These are phyloP conservation scores for Moricandia moricandioides DNA, from an alignment of 345 rosid genomes.

Conservation along the genomic window DNA sequence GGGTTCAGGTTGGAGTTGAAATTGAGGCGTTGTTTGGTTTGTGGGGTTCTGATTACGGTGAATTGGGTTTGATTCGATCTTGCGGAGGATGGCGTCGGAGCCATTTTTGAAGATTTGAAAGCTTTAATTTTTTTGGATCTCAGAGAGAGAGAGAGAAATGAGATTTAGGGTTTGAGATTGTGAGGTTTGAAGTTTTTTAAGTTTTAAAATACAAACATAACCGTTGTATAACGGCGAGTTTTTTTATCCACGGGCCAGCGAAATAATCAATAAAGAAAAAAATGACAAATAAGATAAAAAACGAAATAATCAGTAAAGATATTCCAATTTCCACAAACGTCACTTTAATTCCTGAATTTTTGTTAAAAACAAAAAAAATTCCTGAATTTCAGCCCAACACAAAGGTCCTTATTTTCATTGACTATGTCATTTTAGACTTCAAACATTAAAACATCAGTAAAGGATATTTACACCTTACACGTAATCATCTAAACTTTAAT, in stretches of 20 bases:
- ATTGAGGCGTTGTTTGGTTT: conserved; percentile 66
- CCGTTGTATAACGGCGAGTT: conserved; percentile 38
- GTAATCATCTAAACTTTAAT: too few species aligned
- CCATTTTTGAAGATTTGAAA: conserved; percentile 42
- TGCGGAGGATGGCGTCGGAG: conserved; percentile 69
- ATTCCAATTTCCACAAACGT: too few species aligned
- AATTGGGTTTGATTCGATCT: conserved; percentile 47
- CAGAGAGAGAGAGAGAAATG: background rate
- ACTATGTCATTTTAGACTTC: too few species aligned
- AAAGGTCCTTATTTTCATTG: too few species aligned
- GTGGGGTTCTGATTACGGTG: conserved; percentile 58
- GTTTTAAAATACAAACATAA: conserved; percentile 18
- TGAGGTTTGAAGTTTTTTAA: conserved; percentile 18
- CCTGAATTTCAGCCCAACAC: too few species aligned
- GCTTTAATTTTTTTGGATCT: background rate
- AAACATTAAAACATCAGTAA: too few species aligned
- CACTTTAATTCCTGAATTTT: too few species aligned
- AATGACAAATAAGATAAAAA: too few species aligned
- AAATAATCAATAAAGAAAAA: background rate
- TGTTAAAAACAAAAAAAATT: too few species aligned
- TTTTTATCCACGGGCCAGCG: conserved; percentile 23
- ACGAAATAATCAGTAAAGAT: too few species aligned
- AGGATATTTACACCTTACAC: too few species aligned
- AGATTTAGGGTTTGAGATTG: conserved; percentile 18
- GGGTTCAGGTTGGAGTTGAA: conserved; percentile 54